Percentiles rank a stretch among this genome's conserved stretches.
Conservation (phyloP, 2,329 filamentous ascomycete genomes). For the Nigrograna mackinnonii region DNA sequence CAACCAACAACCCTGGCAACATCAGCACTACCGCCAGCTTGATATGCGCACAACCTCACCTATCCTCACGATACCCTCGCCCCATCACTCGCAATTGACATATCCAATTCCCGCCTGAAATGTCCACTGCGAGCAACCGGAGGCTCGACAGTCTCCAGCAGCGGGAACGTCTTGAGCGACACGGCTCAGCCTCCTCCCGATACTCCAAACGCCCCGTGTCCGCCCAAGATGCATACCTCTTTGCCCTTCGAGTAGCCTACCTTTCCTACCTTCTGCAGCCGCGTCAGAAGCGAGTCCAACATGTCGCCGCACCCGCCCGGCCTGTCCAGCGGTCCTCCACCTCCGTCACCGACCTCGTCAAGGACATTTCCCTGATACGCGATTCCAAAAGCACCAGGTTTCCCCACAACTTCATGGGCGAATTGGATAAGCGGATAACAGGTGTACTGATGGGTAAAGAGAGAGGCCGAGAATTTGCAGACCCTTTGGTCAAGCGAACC, state of each 20-base stretch:
- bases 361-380: conserved; percentile 74
- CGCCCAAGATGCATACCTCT: conserved; percentile 84
- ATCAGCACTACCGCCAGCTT: conserved; percentile 1
- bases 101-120: conserved; percentile 14
- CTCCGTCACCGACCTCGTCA: conserved; percentile 79
- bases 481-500: conserved; percentile 87
- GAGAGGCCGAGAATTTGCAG: conserved; percentile 83
- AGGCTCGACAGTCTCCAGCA: conserved; percentile 48
- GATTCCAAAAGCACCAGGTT: conserved; percentile 72
- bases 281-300: conserved; percentile 85
- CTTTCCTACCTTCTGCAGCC: conserved; percentile 93
- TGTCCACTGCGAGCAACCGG: conserved; percentile 32
- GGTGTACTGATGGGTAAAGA: conserved; percentile 82
- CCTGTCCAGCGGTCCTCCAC: conserved; percentile 70
- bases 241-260: conserved; percentile 87
- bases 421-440: conserved; percentile 77
- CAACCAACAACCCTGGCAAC: too few species aligned
- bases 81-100: not conserved
- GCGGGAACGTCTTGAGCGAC: conserved; percentile 44
- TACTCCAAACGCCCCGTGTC: conserved; percentile 43
- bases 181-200: conserved; percentile 35
- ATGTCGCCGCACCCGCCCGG: conserved; percentile 66
- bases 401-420: conserved; percentile 71
- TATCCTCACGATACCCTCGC: not conserved
- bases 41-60: conserved; percentile 7